Base-by-base conservation (phyloP, 192 early-diverging fungal genomes). In the Chytriomyces confervae region DNA sequence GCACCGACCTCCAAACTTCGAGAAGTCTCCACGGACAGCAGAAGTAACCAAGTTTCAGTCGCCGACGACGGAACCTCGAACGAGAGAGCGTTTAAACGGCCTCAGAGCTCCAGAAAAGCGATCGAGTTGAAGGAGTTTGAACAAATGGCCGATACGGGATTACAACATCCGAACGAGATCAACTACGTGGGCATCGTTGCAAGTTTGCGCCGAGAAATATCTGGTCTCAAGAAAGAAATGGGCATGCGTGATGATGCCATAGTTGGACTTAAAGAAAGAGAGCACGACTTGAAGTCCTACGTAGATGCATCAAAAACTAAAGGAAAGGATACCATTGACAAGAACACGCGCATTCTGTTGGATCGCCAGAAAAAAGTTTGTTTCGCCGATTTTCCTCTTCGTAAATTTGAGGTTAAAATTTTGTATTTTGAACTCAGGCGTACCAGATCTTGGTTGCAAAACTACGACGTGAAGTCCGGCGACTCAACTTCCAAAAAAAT, bases 381-480 rank as follows among this genome's bases (percentile, higher is more conserved):
- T 10, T 18, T 0, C 27, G n/a, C 48, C 43, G 11, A 8, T 81
- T 72, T 23, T 77, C 9, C 57, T 61, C 57, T 61, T 61, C 57
- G 16, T n/a, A 36, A 36, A 36, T 36, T 36, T 2, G 50, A 76
- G 76, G 45, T 78, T 18, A 75, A 75, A 20, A 75, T 77, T 13
- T 18, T 79, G 63, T 13, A 29, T 79, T 76, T 3, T 50, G 20
- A 36, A 10, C 48, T 18, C 9, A 86, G 85, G 85, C 80, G 2
- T 86, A 86, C 49, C 85, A 86, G 78, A 82, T 86, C 50, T 64
- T 82, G 11, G 83, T 86, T n/a, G 83, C 80, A 49, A 84, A 84
- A 62, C 76, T 86, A n/a, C 62, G 83, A 1, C 62, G 82, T 2
- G 82, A 86, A 67, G 64, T 86, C 36, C 85, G 85, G 16, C 78